Conservation (phyloP, 768 basidiomycete species). For the Kwoniella heveanensis region DNA sequence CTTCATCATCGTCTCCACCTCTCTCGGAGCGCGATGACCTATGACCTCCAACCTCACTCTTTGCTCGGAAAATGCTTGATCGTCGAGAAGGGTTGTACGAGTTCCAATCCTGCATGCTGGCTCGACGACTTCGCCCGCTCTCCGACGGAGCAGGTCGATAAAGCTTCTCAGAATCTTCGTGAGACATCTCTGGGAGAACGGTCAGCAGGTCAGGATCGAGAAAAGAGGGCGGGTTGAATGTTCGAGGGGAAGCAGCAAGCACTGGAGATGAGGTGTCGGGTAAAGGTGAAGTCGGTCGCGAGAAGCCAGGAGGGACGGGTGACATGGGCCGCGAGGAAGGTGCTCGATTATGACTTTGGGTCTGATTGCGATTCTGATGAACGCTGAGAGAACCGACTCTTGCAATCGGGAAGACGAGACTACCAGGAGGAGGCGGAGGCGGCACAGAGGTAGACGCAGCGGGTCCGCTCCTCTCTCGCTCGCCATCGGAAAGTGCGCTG, state of each 20-base stretch:
- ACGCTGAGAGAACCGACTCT: constrained; percentile 11
- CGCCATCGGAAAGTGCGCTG: neutral
- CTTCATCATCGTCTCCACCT: constrained; percentile 21
- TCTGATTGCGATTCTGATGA: neutral
- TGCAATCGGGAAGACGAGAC: constrained; percentile 19
- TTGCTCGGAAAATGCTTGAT: constrained; percentile 29
- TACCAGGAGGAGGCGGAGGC: constrained; percentile 7
- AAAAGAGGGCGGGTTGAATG: constrained; percentile 41
- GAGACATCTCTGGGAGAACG: constrained; percentile 49
- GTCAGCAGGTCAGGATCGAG: constrained; percentile 49
- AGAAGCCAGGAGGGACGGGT: constrained; percentile 6
- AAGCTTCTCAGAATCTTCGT: constrained; percentile 31
- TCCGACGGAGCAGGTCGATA: constrained; percentile 28
- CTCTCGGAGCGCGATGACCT: neutral
- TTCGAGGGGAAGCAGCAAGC: neutral
- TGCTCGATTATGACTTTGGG: neutral
- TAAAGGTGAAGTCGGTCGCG: constrained; percentile 31
- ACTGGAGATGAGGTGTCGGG: neutral
- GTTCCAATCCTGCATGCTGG: constrained; percentile 12
- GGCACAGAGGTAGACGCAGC: neutral
- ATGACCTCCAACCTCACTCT: constrained; percentile 10
- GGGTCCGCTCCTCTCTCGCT: neutral
- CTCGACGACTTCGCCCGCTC: constrained; percentile 21
- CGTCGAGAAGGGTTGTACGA: constrained; percentile 17
- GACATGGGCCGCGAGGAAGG: constrained; percentile 19